Evolutionary conservation across 768 basidiomycete genomes (phyloP).

Genomic region (Auricularia heimuer): DNA sequence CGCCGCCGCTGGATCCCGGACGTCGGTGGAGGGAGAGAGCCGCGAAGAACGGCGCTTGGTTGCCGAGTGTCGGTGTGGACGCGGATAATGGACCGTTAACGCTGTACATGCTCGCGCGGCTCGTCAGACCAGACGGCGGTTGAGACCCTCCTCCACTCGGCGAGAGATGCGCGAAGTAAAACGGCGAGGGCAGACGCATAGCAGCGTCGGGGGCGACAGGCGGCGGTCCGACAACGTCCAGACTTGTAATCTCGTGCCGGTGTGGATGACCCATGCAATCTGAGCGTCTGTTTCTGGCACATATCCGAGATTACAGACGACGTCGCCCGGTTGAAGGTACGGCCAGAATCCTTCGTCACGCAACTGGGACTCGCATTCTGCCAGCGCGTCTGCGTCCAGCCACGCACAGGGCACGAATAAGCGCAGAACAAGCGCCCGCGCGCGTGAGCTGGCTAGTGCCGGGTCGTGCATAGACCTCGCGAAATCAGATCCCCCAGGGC

Average conservation of each 20-base stretch:
- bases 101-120: background rate
- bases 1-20: background rate
- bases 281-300: slow-evolving; percentile 33
- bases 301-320: slow-evolving; percentile 75
- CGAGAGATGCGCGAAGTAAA: slow-evolving; percentile 5
- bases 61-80: background rate
- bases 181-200: background rate
- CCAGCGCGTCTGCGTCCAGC: slow-evolving; percentile 34
- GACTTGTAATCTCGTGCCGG: background rate
- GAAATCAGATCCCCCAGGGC: slow-evolving; percentile 5
- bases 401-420: slow-evolving; percentile 64
- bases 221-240: background rate
- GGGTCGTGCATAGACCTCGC: slow-evolving; percentile 47
- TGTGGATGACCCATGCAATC: background rate
- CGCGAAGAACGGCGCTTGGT: background rate
- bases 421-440: slow-evolving; percentile 62
- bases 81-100: background rate
- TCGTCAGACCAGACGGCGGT: background rate
- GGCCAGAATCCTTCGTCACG: slow-evolving; percentile 59
- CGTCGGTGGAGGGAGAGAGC: background rate
- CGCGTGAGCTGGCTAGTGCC: slow-evolving; percentile 44
- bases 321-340: slow-evolving; percentile 66
- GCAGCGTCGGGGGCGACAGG: slow-evolving; percentile 1
- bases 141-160: background rate
- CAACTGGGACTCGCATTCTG: slow-evolving; percentile 59